Conservation (phyloP, 306 rosid species). For the Trifolium repens region DNA sequence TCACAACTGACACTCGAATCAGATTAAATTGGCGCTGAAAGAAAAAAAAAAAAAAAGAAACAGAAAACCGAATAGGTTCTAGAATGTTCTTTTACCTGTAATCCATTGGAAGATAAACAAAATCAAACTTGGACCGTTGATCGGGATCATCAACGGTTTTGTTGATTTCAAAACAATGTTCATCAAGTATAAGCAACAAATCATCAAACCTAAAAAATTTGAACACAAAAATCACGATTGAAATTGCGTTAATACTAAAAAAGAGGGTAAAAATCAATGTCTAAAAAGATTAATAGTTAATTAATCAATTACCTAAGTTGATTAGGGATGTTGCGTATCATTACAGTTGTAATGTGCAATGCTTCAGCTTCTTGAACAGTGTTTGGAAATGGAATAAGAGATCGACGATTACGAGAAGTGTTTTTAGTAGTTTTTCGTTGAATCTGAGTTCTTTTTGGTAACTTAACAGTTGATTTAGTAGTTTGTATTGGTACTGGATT, state of each 20-base stretch:
- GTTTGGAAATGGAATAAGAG: constrained; percentile 9
- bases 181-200: background rate
- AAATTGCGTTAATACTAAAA: background rate
- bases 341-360: constrained; percentile 21
- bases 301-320: constrained; percentile 3
- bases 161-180: constrained; percentile 6
- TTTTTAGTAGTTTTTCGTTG: background rate
- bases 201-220: background rate
- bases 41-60: background rate
- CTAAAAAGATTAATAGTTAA: background rate
- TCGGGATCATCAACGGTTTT: background rate
- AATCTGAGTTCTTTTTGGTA: background rate
- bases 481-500: no score
- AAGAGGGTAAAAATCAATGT: background rate
- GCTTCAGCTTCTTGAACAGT: constrained; percentile 3
- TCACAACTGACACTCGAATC: no score
- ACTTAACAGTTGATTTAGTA: no score
- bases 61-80: background rate
- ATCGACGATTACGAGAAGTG: background rate
- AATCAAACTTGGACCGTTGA: constrained; percentile 44
- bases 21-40: no score
- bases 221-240: background rate
- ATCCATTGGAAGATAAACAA: constrained; percentile 69
- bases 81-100: background rate
- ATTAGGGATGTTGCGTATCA: constrained; percentile 43